Conservation (phyloP, 1,284 basidiomycete species). For the Ceratobasidium sp. region DNA sequence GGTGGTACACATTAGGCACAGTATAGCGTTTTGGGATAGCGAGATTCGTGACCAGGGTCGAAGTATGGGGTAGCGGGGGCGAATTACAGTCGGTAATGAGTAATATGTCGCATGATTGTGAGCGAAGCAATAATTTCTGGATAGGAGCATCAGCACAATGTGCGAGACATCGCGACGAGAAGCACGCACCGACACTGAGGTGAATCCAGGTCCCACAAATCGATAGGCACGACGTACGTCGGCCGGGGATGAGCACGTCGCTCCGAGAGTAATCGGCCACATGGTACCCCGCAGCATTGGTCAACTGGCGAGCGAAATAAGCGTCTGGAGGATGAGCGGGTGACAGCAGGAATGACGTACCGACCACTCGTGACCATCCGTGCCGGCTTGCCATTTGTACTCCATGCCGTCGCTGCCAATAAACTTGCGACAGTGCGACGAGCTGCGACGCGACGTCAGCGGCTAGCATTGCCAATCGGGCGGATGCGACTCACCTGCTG, state of each 20-base stretch:
- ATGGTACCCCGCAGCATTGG: conserved; percentile 37
- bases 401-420: conserved; percentile 38
- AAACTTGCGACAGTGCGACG: conserved; percentile 34
- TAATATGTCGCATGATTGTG: conserved; percentile 36
- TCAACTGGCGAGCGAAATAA: conserved; percentile 23
- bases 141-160: conserved; percentile 14
- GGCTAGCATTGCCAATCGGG: not conserved
- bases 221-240: conserved; percentile 24
- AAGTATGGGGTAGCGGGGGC: not conserved
- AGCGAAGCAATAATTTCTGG: conserved; percentile 38
- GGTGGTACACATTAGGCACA: conserved; percentile 25
- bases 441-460: not conserved
- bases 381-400: conserved; percentile 36
- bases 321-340: not conserved
- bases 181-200: conserved; percentile 22
- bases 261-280: conserved; percentile 32
- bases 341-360: conserved; percentile 7
- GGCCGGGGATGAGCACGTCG: conserved; percentile 36
- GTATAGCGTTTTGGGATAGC: conserved; percentile 15
- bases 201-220: conserved; percentile 36
- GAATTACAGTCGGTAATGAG: conserved; percentile 34
- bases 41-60: not conserved
- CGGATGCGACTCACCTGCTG: conserved; percentile 14
- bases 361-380: conserved; percentile 34
- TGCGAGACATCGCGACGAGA: not conserved